Conservation (phyloP, 495 filamentous ascomycete genomes). For the Hypoxylon crocopeplum region DNA sequence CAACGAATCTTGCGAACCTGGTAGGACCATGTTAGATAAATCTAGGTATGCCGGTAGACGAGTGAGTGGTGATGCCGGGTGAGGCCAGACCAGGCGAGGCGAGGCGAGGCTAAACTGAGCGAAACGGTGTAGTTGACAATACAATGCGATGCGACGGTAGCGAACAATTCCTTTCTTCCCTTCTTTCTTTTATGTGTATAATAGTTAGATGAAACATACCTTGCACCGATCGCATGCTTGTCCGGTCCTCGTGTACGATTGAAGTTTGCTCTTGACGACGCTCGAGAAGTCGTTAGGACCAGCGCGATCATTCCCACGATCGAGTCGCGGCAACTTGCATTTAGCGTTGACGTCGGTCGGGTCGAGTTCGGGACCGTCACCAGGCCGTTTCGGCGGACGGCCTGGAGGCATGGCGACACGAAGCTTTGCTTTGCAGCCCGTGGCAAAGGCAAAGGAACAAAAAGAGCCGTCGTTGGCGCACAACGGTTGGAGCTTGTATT, state of each 20-base stretch:
- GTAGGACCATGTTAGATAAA: constrained; percentile 29
- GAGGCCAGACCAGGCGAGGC: background rate
- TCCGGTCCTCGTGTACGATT: constrained; percentile 72
- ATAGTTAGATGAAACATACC: constrained; percentile 54
- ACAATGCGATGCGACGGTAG: constrained; percentile 6
- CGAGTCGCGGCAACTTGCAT: constrained; percentile 53
- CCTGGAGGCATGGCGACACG: constrained; percentile 46
- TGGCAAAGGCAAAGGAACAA: constrained; percentile 1
- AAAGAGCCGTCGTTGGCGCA: constrained; percentile 27
- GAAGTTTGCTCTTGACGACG: constrained; percentile 68
- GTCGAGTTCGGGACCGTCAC: constrained; percentile 43
- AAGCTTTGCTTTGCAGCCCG: constrained; percentile 14
- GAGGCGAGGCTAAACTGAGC: background rate
- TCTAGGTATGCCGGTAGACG: background rate
- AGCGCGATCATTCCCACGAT: constrained; percentile 26
- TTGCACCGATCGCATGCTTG: constrained; percentile 94
- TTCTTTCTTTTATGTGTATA: background rate
- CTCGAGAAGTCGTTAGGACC: constrained; percentile 69
- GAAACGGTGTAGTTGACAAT: background rate
- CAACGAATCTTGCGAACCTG: constrained; percentile 86
- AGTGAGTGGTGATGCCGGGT: background rate
- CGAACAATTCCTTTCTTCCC: background rate
- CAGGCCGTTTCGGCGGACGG: constrained; percentile 50
- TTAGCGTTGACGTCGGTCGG: constrained; percentile 41
- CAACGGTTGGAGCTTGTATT: constrained; percentile 27